Evolutionary conservation across 345 rosid species (phyloP), one percentile per base, ranked within the genome.

Genomic region (Brassica rapa): DNA sequence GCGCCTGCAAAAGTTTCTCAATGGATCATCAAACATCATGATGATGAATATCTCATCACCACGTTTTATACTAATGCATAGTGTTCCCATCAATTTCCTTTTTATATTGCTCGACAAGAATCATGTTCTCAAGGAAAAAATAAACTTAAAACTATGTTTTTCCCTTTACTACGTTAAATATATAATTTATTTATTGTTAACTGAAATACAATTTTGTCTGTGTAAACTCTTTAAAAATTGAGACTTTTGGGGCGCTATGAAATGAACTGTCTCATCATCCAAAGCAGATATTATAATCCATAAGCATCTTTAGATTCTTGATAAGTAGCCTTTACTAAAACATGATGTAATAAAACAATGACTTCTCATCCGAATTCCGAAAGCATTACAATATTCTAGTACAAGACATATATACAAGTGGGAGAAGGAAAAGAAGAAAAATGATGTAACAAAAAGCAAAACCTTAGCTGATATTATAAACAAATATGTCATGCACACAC

Each of bases 1-100:
- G 78, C 70, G 64, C 57, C 68, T 72, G 74, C 70, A 67, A 79
- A 79, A 79, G 70, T 73, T 72, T 35, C 35, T 66, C 73, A 60
- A 78, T 32, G 53, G 21, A 66, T 66, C 35, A 59, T 66, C 67
- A 61, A 73, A 73, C 82, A 73, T 73, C 82, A 67, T 79, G 33
- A 78, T 78, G 64, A 73, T 79, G 70, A 60, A 73, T 72, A 79
- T 73, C 74, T 79, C 74, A 73, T 79, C 78, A 67, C 59, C 78
- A 61, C 59, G 61, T 79, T 79, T 68, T 68, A 73, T 79, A 73
- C 60, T 73, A 61, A 79, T 73, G 56, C 33, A 43, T 61, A 4
- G 3, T 73, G 24, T 72, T 79, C 57, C 63, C 56, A 73, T 64
- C 68, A 73, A 1, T 21, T 62, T 23, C 30, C 0, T n/a, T 29